These are phyloP conservation scores for Hsuehochloa calcarea DNA, from an alignment of 176 grass and related monocot species.

Conservation along the genomic window DNA sequence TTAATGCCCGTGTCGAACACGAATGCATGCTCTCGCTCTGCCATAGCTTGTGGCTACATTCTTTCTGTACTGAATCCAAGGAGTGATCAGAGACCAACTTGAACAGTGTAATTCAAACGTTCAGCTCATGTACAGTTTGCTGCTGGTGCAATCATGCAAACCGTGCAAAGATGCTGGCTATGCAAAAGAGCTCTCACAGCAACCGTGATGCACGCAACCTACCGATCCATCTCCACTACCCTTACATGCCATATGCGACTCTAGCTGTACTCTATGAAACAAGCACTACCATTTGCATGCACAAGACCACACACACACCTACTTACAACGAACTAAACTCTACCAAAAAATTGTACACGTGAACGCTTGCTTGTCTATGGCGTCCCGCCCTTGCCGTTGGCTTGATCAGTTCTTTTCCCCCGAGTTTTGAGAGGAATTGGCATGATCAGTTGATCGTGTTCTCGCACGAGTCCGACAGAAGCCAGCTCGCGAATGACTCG, in stretches of 20 bases:
- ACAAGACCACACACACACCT: background rate
- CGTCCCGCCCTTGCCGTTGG: background rate
- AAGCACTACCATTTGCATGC: background rate
- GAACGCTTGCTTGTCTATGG: background rate
- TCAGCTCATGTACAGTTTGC: background rate
- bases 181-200: background rate
- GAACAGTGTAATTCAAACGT: background rate
- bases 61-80: background rate
- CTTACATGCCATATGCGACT: background rate
- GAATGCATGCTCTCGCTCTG: background rate
- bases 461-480: constrained; percentile 44
- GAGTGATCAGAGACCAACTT: no score
- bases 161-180: background rate
- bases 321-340: background rate
- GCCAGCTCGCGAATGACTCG: constrained; percentile 57
- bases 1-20: background rate
- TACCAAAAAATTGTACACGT: constrained; percentile 25
- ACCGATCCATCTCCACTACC: background rate
- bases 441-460: background rate
- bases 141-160: background rate
- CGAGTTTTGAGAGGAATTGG: background rate
- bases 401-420: background rate
- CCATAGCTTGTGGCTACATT: background rate
- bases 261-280: background rate
- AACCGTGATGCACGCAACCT: background rate